Base-by-base conservation (phyloP, 164 flowering plant species). In the Vitis riparia region DNA sequence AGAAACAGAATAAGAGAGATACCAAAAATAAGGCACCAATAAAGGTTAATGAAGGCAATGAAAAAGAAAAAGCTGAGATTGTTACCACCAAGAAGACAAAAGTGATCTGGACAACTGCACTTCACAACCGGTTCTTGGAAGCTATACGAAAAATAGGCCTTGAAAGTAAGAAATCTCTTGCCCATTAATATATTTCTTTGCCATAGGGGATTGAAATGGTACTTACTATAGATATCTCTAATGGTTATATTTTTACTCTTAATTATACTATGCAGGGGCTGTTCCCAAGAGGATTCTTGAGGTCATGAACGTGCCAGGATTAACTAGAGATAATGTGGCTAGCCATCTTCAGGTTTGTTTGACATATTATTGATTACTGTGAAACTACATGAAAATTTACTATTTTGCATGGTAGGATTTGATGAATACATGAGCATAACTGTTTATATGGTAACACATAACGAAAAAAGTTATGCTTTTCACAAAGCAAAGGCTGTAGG, bases 281-380 rank as follows among this genome's bases (percentile, higher is more conserved):
- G 81, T 81, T 13, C 88, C 88, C 0, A 85, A 81, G 78, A 83
- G 29, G 67, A 83, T 85, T 72, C 82, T 83, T 11, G 84, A 81
- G 66, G 61, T 70, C 56, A 85, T 85, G 88, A 73, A 75, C 51
- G 71, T 74, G 7, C 83, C 82, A 0, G 85, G 83, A 13, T 71
- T 85, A 30, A 81, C 86, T 19, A 83, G 85, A 70, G 83, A 79
- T 69, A 79, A 83, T 71, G 76, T 85, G 1, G 86, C 88, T 6
- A 85, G 88, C 58, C 86, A 85, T 69, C 78, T 85, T 67, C 88
- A 85, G 86, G 88, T 83, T 59, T 59, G 72, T n/a, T 69, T 29
- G 13, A 3, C n/a, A 55, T 16, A 11, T 3, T 14, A 3, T n/a
- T 23, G 27, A 23, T 23, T 23, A 23, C 27, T 23, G 27, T 51